Base-by-base conservation (phyloP, 148 eudicot genomes). In the Chenopodium suecicum region DNA sequence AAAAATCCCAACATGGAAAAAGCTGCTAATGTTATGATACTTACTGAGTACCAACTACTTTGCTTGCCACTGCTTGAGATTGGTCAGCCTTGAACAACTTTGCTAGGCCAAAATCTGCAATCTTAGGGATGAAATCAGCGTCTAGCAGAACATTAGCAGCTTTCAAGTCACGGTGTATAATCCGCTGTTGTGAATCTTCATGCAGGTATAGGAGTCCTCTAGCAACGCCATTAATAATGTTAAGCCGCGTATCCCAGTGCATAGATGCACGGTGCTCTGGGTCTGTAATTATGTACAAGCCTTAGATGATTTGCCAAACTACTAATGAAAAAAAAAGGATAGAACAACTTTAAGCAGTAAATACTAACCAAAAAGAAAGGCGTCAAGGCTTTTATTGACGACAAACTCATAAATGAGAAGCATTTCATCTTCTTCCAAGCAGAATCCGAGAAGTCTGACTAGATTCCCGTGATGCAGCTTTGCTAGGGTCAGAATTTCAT, bases 21-120 rank as follows among this genome's bases (percentile, higher is more conserved):
- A 3, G 60, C 60, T 54, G 16, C 4, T 54, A 13, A 54, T 13
- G 17, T 14, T 34, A 54, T 27, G 46, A 52, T 16, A 72, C 86
- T 78, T 71, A 86, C 88, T 20, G 0, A 22, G 88, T 86, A 14
- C 88, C 86, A 8, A 78, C 86, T n/a, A 88, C 68, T 79, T 56
- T 80, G 20, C 70, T 80, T 7, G 91, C 78, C 12, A 58, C 78
- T 22, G 82, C 87, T 72, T 81, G 82, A 44, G 84, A 46, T 60
- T 85, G 82, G 44, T 84, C 85, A 2, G 22, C 31, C 4, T 56
- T 56, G 67, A 88, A 88, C 75, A 85, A n/a, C 48, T 84, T 82
- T 19, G 91, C 89, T 83, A 78, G 70, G 66, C 90, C 87, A 78
- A 88, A 89, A 60, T 89, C 89, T 20, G 89, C 82, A 67, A 89